Conservation (phyloP, 1,284 basidiomycete genomes). For the Cryptococcus sp. region DNA sequence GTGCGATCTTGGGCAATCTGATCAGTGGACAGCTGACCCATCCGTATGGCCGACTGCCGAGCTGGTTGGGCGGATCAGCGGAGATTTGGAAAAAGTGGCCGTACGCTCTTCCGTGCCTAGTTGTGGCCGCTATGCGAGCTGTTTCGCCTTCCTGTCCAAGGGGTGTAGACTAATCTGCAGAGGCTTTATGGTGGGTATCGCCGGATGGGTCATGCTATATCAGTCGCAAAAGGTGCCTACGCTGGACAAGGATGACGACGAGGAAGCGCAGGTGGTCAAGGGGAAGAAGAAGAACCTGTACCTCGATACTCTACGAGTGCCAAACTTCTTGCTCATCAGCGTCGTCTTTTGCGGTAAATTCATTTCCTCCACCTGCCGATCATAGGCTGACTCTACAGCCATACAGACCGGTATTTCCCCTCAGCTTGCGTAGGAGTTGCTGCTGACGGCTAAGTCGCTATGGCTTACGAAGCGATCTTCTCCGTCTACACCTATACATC, state of each 20-base stretch:
- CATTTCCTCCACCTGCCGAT: not conserved
- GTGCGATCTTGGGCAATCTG: constrained; percentile 18
- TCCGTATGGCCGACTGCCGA: constrained; percentile 21
- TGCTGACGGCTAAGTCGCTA: constrained; percentile 7
- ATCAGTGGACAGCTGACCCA: constrained; percentile 24
- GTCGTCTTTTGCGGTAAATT: constrained; percentile 15
- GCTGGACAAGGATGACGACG: too few relatives aligned
- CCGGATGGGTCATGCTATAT: too few relatives aligned
- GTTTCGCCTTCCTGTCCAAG: not conserved
- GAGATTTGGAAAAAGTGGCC: constrained; percentile 18
- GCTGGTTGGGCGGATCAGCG: constrained; percentile 17
- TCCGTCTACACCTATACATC: constrained; percentile 22
- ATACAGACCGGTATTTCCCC: too few relatives aligned
- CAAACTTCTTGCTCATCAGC: constrained; percentile 15
- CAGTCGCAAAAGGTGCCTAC: too few relatives aligned
- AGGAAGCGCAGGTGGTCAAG: too few relatives aligned
- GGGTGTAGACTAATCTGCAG: too few relatives aligned
- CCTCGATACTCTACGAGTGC: not conserved
- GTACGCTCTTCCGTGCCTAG: constrained; percentile 23
- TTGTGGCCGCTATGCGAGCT: constrained; percentile 4
- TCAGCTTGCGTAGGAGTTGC: too few relatives aligned
- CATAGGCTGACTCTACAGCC: not conserved
- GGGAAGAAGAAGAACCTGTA: too few relatives aligned
- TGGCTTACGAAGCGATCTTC: constrained; percentile 24
- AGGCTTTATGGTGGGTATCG: too few relatives aligned